These are phyloP conservation scores for Oemleria cerasiformis DNA, from an alignment of 306 rosid species.

Conservation along the genomic window DNA sequence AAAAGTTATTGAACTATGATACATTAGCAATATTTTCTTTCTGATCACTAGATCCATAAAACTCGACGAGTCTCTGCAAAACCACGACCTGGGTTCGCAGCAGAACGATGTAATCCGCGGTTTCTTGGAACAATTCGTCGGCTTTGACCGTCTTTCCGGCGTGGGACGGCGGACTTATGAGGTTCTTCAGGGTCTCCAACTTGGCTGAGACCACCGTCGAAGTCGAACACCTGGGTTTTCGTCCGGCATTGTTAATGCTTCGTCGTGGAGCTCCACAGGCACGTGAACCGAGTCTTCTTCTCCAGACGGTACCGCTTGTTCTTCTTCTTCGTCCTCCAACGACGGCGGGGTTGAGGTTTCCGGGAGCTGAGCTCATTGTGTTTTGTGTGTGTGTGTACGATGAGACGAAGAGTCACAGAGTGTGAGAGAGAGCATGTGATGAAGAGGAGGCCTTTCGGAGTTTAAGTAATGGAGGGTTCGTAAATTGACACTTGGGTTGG, in stretches of 20 bases:
- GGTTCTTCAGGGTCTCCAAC: constrained; percentile 56
- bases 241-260: constrained; percentile 36
- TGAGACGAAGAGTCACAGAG: constrained; percentile 11
- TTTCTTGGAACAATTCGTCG: constrained; percentile 66
- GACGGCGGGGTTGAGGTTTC: constrained; percentile 34
- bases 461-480: constrained; percentile 51
- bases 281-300: constrained; percentile 20
- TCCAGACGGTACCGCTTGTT: constrained; percentile 5
- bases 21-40: constrained; percentile 30
- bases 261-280: constrained; percentile 24
- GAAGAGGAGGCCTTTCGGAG: constrained; percentile 21
- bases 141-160: constrained; percentile 37
- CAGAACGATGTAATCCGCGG: constrained; percentile 82
- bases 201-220: constrained; percentile 57
- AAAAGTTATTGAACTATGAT: constrained; percentile 29
- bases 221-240: constrained; percentile 8
- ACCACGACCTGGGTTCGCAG: constrained; percentile 58
- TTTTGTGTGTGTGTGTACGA: neutral
- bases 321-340: constrained; percentile 38
- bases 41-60: constrained; percentile 48
- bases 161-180: constrained; percentile 58
- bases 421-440: constrained; percentile 4
- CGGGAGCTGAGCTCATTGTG: constrained; percentile 53
- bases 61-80: constrained; percentile 70
- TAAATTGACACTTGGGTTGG: constrained; percentile 34